Conservation (phyloP, 2,329 filamentous ascomycete species). For the Hypoxylon rubiginosum region DNA sequence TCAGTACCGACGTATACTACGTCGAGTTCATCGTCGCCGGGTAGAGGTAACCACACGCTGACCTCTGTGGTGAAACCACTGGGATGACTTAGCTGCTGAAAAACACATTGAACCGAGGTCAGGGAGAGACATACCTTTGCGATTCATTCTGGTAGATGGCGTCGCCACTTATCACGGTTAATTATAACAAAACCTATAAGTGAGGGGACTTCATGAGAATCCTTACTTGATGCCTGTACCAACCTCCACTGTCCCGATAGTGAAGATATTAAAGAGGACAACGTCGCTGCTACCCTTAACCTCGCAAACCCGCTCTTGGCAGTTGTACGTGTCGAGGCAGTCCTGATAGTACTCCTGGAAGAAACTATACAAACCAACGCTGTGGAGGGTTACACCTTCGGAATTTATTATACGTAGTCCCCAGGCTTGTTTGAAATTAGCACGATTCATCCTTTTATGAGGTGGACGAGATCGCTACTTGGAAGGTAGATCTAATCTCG, state of each 20-base stretch:
- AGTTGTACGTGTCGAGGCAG: constrained; percentile 60
- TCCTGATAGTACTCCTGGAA: constrained; percentile 66
- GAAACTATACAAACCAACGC: constrained; percentile 70
- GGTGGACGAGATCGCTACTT: constrained; percentile 42
- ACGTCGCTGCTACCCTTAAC: constrained; percentile 13
- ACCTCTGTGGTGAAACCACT: constrained; percentile 46
- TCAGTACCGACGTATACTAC: constrained; percentile 41
- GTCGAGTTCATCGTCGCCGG: constrained; percentile 40
- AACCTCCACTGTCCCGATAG: constrained; percentile 25
- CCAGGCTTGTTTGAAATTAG: constrained; percentile 55
- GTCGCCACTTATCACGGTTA: too few species aligned
- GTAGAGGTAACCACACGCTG: constrained; percentile 46
- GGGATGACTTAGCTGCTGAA: constrained; percentile 19
- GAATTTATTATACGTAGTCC: constrained; percentile 68
- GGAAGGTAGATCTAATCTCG: constrained; percentile 46
- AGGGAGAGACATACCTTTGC: too few species aligned
- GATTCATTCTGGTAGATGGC: not conserved
- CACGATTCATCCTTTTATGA: too few species aligned
- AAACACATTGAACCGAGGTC: too few species aligned
- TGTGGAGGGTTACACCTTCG: constrained; percentile 64
- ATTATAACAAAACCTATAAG: too few species aligned
- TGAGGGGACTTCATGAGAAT: too few species aligned
- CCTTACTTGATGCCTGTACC: constrained; percentile 18
- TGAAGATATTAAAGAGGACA: constrained; percentile 32
- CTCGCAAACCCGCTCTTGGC: constrained; percentile 47